Percentiles rank a stretch among this genome's conserved stretches.
Conservation (phyloP, 169 alveolate genomes). For the Plasmodium relictum region DNA sequence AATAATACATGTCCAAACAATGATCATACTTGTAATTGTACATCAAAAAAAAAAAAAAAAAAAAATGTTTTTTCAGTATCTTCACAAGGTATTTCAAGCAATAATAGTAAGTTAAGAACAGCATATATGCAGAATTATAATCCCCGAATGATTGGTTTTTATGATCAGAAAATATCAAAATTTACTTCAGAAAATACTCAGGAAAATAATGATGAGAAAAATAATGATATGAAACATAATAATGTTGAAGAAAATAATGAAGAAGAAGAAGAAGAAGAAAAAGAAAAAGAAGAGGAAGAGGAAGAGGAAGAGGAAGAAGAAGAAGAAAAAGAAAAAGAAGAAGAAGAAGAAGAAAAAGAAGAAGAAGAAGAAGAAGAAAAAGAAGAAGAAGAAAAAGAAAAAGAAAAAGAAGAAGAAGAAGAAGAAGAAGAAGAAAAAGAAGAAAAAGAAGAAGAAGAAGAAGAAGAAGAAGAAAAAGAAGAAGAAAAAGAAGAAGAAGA, state of each 20-base stretch:
- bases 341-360: not conserved
- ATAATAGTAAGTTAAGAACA: too few species aligned
- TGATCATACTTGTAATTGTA: not conserved
- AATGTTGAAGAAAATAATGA: slow-evolving; percentile 23
- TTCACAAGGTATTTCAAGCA: too few species aligned
- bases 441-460: too few species aligned
- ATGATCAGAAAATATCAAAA: too few species aligned
- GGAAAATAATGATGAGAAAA: too few species aligned
- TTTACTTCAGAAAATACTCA: too few species aligned
- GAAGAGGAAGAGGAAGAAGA: not conserved
- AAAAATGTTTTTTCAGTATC: not conserved
- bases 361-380: not conserved
- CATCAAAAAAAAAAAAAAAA: not conserved
- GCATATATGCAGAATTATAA: too few species aligned
- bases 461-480: too few species aligned
- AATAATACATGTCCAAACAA: not conserved
- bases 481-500: too few species aligned
- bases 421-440: too few species aligned
- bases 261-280: slow-evolving; percentile 16
- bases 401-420: not conserved
- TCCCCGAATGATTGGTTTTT: too few species aligned
- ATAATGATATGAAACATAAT: not conserved
- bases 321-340: slow-evolving; percentile 5
- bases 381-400: not conserved
- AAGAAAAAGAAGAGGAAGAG: slow-evolving; percentile 11